Evolutionary conservation across 768 basidiomycete species (phyloP).

Genomic region (Lactarius sanguifluus): DNA sequence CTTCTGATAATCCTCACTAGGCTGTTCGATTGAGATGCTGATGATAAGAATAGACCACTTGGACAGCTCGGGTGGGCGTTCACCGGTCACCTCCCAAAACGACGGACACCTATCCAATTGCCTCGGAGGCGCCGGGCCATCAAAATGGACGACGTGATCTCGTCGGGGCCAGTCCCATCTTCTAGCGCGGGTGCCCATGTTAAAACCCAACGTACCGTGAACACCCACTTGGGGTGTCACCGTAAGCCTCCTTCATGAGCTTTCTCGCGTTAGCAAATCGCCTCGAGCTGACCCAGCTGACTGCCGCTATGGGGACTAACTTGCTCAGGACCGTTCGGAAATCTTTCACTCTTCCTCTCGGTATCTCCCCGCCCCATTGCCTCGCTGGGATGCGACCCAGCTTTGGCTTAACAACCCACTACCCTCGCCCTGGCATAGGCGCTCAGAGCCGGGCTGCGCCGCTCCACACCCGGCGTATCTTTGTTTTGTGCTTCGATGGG

Average conservation of each 20-base stretch:
- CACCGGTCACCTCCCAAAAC: background rate
- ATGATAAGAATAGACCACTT: background rate
- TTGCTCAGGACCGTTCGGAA: background rate
- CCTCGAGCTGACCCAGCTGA: background rate
- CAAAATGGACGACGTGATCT: background rate
- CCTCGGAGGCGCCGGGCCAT: background rate
- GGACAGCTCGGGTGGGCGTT: background rate
- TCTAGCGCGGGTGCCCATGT: background rate
- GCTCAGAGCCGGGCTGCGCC: background rate
- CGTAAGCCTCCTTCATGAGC: background rate
- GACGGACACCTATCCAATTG: background rate
- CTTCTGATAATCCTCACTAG: background rate
- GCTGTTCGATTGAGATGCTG: background rate
- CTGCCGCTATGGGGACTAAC: background rate
- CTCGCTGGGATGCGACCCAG: background rate
- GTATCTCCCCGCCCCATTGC: background rate
- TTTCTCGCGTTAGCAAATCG: background rate
- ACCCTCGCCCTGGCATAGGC: background rate
- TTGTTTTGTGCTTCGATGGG: conserved; percentile 72
- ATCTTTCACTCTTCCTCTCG: background rate
- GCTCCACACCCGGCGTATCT: conserved; percentile 39
- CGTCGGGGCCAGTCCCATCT: background rate
- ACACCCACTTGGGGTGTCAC: background rate
- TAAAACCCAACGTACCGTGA: background rate
- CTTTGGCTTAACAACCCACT: background rate